Evolutionary conservation across 2,329 filamentous ascomycete species (phyloP).

Genomic region (Alternaria brassicae): DNA sequence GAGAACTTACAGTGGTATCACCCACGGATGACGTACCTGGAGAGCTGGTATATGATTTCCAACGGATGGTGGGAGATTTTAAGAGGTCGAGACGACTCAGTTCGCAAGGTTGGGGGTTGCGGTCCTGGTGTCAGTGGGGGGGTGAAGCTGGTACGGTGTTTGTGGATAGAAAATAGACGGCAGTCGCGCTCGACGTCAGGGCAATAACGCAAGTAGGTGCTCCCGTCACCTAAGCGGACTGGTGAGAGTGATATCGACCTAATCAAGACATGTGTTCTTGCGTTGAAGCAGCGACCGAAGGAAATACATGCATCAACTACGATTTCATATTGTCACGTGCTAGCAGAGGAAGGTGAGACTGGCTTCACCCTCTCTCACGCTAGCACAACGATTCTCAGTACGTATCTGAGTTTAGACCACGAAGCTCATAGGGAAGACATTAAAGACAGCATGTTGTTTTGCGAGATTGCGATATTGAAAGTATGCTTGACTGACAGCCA

Average conservation of each 20-base stretch:
- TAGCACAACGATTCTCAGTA: background rate
- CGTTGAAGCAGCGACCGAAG: background rate
- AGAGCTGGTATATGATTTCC: background rate
- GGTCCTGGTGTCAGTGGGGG: background rate
- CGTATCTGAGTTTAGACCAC: background rate
- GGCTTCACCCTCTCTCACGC: background rate
- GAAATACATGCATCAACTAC: background rate
- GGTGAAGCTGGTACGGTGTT: background rate
- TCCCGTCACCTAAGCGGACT: background rate
- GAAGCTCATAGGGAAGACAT: background rate
- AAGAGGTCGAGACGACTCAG: background rate
- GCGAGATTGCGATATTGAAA: background rate
- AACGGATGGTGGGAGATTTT: background rate
- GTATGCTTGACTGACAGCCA: background rate
- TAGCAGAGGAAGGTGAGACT: background rate
- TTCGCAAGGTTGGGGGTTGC: background rate
- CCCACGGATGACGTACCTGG: background rate
- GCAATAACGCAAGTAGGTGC: conserved; percentile 3
- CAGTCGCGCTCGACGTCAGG: background rate
- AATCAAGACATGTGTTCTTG: background rate
- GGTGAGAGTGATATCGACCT: background rate
- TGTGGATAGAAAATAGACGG: conserved; percentile 1
- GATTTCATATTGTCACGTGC: background rate
- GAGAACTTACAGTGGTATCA: background rate
- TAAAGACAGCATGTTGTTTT: background rate